A percentile compares a stretch with the other conserved stretches of the same genome.
Conservation (phyloP, 768 basidiomycete genomes). For the Auricularia heimuer region DNA sequence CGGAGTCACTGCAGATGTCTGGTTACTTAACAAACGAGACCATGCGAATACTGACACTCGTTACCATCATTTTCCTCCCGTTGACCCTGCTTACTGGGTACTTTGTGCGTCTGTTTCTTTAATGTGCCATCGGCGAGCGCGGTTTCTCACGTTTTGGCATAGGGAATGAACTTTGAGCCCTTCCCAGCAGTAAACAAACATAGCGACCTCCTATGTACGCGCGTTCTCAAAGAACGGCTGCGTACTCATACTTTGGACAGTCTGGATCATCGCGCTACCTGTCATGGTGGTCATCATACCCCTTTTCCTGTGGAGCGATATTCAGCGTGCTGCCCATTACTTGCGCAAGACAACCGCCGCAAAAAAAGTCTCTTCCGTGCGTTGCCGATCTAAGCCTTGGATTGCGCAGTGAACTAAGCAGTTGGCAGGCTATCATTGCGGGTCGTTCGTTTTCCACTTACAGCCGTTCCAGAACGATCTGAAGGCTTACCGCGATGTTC, state of each 20-base stretch:
- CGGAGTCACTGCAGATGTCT: not conserved
- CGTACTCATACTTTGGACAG: not conserved
- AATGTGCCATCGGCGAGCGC: too few relatives aligned
- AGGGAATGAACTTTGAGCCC: conserved; percentile 11
- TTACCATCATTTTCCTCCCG: conserved; percentile 63
- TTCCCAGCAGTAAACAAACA: conserved; percentile 7
- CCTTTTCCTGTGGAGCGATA: conserved; percentile 3
- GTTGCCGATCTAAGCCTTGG: not conserved
- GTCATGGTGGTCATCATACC: conserved; percentile 4
- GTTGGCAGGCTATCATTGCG: too few relatives aligned
- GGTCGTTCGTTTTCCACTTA: too few relatives aligned
- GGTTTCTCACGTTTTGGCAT: not conserved
- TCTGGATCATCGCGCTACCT: conserved; percentile 6
- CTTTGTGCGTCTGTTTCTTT: conserved; percentile 38
- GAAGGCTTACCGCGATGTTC: too few relatives aligned
- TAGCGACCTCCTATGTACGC: conserved; percentile 4
- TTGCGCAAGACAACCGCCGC: not conserved
- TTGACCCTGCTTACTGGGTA: conserved; percentile 62
- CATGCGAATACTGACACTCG: conserved; percentile 37
- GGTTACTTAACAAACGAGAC: not conserved
- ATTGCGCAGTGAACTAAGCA: too few relatives aligned
- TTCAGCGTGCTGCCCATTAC: not conserved
- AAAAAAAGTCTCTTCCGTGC: not conserved
- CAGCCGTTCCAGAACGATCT: too few relatives aligned
- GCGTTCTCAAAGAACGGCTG: not conserved